Conservation (phyloP, 495 filamentous ascomycete genomes). For the Penicillium coffeae region DNA sequence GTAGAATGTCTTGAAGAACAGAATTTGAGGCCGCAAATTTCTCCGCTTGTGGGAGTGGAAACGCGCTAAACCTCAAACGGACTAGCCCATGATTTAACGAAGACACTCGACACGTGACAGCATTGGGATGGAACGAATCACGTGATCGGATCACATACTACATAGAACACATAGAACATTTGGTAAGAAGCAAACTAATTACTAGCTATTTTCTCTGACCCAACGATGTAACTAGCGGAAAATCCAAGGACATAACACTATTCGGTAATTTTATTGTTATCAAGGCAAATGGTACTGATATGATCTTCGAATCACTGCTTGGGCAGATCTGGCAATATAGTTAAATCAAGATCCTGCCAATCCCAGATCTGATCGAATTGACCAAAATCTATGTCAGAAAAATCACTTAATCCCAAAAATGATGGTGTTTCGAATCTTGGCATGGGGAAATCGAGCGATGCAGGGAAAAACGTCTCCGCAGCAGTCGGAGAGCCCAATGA, state of each 20-base stretch:
- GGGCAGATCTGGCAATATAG: slow-evolving; percentile 4
- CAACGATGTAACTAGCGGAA: too few relatives aligned
- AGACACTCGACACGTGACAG: too few relatives aligned
- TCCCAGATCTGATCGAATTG: slow-evolving; percentile 29
- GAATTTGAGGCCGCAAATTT: slow-evolving; percentile 32
- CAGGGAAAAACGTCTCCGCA: slow-evolving; percentile 3
- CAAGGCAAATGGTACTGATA: too few relatives aligned
- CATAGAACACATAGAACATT: too few relatives aligned
- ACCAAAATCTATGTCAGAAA: slow-evolving; percentile 21
- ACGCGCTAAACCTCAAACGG: slow-evolving; percentile 26
- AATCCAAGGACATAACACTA: too few relatives aligned
- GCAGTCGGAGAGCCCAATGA: slow-evolving; percentile 1
- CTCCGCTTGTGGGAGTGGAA: slow-evolving; percentile 45
- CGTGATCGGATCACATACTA: not conserved
- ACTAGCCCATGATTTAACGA: slow-evolving; percentile 38
- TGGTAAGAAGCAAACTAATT: too few relatives aligned
- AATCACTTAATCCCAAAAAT: slow-evolving; percentile 11
- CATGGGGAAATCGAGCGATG: slow-evolving; percentile 6
- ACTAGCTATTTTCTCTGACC: too few relatives aligned
- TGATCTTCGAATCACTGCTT: not conserved
- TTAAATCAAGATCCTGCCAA: slow-evolving; percentile 26
- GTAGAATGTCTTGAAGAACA: slow-evolving; percentile 38
- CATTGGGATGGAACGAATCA: not conserved
- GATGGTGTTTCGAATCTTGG: slow-evolving; percentile 9
- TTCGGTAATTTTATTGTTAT: too few relatives aligned